Evolutionary conservation across 768 basidiomycete species (phyloP).

Genomic region (Russula vinacea): DNA sequence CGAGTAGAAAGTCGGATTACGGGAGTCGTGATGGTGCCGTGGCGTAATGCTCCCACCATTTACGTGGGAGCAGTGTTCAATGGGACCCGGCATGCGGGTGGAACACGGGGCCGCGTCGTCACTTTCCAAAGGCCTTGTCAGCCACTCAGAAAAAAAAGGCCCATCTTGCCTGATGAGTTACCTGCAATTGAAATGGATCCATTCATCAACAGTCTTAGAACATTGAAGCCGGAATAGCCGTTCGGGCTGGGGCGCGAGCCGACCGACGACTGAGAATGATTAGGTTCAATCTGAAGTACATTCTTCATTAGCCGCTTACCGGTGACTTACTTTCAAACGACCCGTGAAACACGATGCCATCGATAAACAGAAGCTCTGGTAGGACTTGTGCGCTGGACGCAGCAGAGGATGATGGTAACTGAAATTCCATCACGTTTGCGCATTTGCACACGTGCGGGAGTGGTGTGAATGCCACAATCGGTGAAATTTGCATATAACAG

Average conservation of each 20-base stretch:
- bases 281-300: neutral
- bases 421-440: neutral
- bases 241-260: neutral
- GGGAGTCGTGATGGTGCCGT: neutral
- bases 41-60: neutral
- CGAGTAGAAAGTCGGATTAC: neutral
- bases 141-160: neutral
- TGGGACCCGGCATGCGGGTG: neutral
- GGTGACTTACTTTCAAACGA: no score
- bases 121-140: neutral
- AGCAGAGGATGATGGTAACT: neutral
- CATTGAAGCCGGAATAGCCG: neutral
- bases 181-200: neutral
- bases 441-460: neutral
- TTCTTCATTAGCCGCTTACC: neutral
- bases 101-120: neutral
- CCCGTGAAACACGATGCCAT: slow-evolving; percentile 9
- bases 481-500: no score
- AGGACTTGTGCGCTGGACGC: neutral
- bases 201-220: no score
- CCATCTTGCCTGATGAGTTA: neutral
- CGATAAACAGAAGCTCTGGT: neutral
- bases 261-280: neutral
- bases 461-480: neutral
- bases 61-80: neutral